phyloP scores from a whole-genome alignment of 164 flowering plant genomes.

The Sedum album region DNA sequence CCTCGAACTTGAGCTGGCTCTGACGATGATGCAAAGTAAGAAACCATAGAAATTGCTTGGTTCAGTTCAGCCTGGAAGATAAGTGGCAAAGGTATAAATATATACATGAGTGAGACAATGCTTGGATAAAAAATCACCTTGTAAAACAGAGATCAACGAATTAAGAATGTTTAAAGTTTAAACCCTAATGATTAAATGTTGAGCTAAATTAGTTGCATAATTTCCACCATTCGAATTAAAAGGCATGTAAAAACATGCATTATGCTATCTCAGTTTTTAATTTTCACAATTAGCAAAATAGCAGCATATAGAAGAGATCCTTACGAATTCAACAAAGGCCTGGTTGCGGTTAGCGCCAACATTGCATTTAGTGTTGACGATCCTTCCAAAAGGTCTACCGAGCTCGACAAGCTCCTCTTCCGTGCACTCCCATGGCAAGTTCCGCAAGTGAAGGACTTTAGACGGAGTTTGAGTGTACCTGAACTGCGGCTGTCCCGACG shows the following conservation, averaged over 20 bases:
- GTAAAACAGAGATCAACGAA: too few relatives aligned
- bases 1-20: conserved; percentile 98
- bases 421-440: conserved; percentile 95
- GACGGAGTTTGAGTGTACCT: conserved; percentile 93
- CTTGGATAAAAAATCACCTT: too few relatives aligned
- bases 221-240: too few relatives aligned
- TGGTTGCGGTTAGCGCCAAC: conserved; percentile 92
- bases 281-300: too few relatives aligned
- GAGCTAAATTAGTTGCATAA: too few relatives aligned
- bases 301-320: conserved; percentile 13
- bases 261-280: too few relatives aligned
- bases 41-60: conserved; percentile 95
- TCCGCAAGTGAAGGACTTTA: conserved; percentile 89
- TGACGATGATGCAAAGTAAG: conserved; percentile 89
- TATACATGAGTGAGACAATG: too few relatives aligned
- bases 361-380: conserved; percentile 92
- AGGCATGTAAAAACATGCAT: too few relatives aligned
- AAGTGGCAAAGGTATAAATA: background rate
- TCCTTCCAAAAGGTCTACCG: conserved; percentile 89
- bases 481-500: conserved; percentile 84
- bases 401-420: conserved; percentile 87
- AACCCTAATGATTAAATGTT: too few relatives aligned
- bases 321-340: conserved; percentile 91
- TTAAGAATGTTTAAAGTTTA: too few relatives aligned
- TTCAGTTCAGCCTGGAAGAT: conserved; percentile 61